A percentile compares a stretch with the other conserved stretches of the same genome.
These are phyloP conservation scores for Schizochytrium sp. DNA, from an alignment of 108 stramenopile genomes.

Conservation along the genomic window DNA sequence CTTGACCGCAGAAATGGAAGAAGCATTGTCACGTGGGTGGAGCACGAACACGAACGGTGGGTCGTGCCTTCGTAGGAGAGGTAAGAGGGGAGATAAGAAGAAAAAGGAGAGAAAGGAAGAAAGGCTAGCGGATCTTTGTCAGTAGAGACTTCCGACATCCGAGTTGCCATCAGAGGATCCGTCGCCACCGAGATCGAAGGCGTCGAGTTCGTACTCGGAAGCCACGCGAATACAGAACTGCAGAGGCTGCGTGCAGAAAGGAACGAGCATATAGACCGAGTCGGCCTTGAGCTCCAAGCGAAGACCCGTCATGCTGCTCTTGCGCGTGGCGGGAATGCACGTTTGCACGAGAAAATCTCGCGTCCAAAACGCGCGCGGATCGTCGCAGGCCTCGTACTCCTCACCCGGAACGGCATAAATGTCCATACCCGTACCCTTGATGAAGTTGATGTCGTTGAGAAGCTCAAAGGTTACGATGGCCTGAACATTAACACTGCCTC, in stretches of 20 bases:
- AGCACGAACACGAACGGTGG: too few relatives aligned
- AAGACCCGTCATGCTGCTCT: conserved; percentile 12
- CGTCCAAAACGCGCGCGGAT: not conserved
- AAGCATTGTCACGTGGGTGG: too few relatives aligned
- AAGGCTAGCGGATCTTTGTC: not conserved
- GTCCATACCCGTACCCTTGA: conserved; percentile 1
- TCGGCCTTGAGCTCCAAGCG: not conserved
- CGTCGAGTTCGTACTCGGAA: not conserved
- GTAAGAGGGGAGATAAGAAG: too few relatives aligned
- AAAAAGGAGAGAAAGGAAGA: too few relatives aligned
- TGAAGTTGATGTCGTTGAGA: conserved; percentile 9
- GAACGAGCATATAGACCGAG: not conserved
- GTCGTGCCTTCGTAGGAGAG: too few relatives aligned
- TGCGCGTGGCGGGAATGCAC: not conserved
- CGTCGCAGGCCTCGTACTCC: conserved; percentile 3
- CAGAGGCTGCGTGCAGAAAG: not conserved
- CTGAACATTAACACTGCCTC: not conserved
- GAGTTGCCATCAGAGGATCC: not conserved
- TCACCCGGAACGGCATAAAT: not conserved
- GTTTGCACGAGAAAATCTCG: not conserved
- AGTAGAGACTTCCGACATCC: not conserved
- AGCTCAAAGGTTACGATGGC: conserved; percentile 3
- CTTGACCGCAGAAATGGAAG: too few relatives aligned
- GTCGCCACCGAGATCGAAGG: not conserved
- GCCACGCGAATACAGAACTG: conserved; percentile 5